Evolutionary conservation across 257 asterid genomes (phyloP).

Genomic region (Lantana camara): DNA sequence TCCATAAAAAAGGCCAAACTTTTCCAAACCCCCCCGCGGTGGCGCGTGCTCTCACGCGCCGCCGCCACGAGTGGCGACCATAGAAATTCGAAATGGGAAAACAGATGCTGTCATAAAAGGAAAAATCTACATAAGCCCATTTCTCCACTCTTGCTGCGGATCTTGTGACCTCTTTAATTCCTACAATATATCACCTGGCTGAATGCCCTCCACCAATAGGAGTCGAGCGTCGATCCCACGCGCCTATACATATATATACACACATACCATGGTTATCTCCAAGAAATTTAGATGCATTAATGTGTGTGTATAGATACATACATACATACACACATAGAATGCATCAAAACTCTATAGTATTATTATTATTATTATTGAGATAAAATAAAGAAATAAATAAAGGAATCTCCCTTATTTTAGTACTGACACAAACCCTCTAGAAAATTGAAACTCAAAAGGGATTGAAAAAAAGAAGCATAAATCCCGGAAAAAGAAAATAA

Average conservation of each 20-base stretch:
- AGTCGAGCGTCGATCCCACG: constrained; percentile 24
- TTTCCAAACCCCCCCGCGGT: constrained; percentile 8
- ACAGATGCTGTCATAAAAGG: not conserved
- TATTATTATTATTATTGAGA: too few relatives aligned
- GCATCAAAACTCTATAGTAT: not conserved
- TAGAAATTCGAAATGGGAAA: not conserved
- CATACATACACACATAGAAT: not conserved
- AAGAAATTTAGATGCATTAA: not conserved
- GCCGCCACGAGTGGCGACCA: not conserved
- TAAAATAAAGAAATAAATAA: too few relatives aligned
- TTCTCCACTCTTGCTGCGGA: not conserved
- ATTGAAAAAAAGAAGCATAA: constrained; percentile 9
- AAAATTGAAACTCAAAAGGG: not conserved
- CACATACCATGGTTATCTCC: not conserved
- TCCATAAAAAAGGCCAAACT: not conserved
- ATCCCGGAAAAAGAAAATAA: constrained; percentile 25
- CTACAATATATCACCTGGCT: constrained; percentile 33
- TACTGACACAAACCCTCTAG: constrained; percentile 19
- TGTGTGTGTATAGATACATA: not conserved
- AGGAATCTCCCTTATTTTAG: constrained; percentile 5
- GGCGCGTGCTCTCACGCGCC: constrained; percentile 26
- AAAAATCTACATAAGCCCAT: too few relatives aligned
- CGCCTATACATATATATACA: constrained; percentile 1
- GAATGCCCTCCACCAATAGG: constrained; percentile 17
- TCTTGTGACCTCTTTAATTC: constrained; percentile 40